phyloP scores from a whole-genome alignment of 208 protist species.

The Sergeia podlipaevii region DNA sequence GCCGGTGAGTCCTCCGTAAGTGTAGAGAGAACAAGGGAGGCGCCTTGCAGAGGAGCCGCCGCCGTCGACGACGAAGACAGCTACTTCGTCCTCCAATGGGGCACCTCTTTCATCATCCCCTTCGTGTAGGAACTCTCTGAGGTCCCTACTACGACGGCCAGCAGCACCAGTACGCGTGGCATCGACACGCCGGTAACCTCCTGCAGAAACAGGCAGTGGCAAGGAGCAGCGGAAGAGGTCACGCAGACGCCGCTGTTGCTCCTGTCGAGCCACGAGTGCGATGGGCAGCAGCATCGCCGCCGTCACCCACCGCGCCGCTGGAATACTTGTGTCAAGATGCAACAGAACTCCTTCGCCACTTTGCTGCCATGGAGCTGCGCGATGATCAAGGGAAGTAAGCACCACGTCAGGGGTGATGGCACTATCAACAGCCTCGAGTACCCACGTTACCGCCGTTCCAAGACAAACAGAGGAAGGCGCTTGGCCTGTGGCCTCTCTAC shows the following conservation, averaged over 20 bases:
- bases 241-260: slow-evolving; percentile 52
- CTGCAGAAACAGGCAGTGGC: no score
- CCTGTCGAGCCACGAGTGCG: slow-evolving; percentile 52
- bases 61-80: no score
- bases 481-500: no score
- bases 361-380: no score
- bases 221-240: slow-evolving; percentile 37
- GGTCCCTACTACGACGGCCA: background rate
- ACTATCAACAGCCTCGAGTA: no score
- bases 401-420: no score
- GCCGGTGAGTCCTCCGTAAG: background rate
- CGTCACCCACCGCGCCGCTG: slow-evolving; percentile 73
- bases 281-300: slow-evolving; percentile 74
- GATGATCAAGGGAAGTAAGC: no score
- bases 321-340: slow-evolving; percentile 65
- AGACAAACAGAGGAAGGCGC: no score
- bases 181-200: no score
- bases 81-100: no score
- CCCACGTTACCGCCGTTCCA: no score
- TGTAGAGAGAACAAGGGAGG: slow-evolving; percentile 24
- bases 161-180: background rate
- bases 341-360: slow-evolving; percentile 17
- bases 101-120: background rate
- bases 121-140: background rate
- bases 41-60: no score